Base-by-base conservation (phyloP, 495 filamentous ascomycete species). In the Penicillium chermesinum region DNA sequence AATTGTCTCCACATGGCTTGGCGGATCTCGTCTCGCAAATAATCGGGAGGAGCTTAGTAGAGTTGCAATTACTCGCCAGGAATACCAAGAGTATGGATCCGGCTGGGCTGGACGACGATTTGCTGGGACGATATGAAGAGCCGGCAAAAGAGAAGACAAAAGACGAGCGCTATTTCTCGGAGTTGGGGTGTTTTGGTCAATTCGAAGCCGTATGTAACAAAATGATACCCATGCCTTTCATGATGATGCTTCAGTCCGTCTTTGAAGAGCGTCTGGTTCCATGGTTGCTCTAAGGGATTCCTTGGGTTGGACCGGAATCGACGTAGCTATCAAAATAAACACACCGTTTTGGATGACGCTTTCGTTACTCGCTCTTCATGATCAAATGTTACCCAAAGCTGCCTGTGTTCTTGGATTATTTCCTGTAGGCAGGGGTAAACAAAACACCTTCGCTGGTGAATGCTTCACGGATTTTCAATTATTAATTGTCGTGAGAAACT, bases 1-100 rank as follows among this genome's bases (percentile, higher is more conserved):
- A 1, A 78, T 95, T 53, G 81, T 78, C 32, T 89, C 80, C 41
- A 88, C 85, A 2, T 98, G 93, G 93, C 63, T 79, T 2, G 94
- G 93, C 14, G 94, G 85, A 13, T 85, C 85, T 18, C 77, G 78
- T 32, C 72, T 96, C 41, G 91, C 88, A 1, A 76, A 64, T 22
- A 81, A 93, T 60, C 75, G 74, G 45, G 75, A 83, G 32, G 64
- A 71, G 33, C 55, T 91, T 38, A 71, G 79, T 49, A 69, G 71
- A 33, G 66, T 89, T 9, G 77, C 81, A 0, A 86, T 96, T 12
- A 91, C 87, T 5, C 86, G 88, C 50, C 78, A 87, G 47, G 89
- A 99, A 59, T 97, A 97, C 64, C 80, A 88, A 41, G 93, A 99
- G 64, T 64, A 88, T 62, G 93, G 93, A 19, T 82, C 82, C 43